Evolutionary conservation across 2,329 filamentous ascomycete species (phyloP).

Genomic region (Botrytis deweyae): DNA sequence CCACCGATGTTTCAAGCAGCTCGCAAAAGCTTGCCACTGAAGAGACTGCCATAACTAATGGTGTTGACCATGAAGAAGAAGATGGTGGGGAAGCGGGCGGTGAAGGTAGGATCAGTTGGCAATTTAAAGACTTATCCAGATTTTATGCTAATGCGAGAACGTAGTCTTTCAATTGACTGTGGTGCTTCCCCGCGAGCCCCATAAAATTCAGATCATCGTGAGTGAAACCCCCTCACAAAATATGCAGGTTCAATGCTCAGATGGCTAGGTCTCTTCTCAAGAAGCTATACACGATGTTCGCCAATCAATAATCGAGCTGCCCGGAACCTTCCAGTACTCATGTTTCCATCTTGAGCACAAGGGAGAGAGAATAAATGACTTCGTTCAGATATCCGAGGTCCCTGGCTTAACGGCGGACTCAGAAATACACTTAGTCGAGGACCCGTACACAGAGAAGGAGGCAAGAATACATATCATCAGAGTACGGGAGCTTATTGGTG

Average conservation of each 20-base stretch:
- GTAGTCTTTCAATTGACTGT: conserved; percentile 66
- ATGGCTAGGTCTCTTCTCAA: conserved; percentile 74
- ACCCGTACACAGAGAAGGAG: conserved; percentile 98
- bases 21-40: conserved; percentile 24
- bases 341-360: conserved; percentile 97
- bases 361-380: conserved; percentile 90
- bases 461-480: conserved; percentile 91
- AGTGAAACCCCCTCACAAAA: conserved; percentile 38
- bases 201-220: conserved; percentile 84
- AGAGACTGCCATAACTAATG: conserved; percentile 26
- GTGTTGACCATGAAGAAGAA: conserved; percentile 31
- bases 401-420: conserved; percentile 73
- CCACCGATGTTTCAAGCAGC: conserved; percentile 24
- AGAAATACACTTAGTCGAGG: conserved; percentile 79
- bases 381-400: conserved; percentile 87
- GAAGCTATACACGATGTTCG: conserved; percentile 97
- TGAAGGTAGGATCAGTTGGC: conserved; percentile 35
- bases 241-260: conserved; percentile 31
- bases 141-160: conserved; percentile 28
- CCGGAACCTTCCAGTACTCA: conserved; percentile 91
- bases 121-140: conserved; percentile 10
- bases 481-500: conserved; percentile 88
- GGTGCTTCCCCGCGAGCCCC: conserved; percentile 75
- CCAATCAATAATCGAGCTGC: conserved; percentile 92
- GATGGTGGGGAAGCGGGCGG: conserved; percentile 33